phyloP scores from a whole-genome alignment of 1,284 basidiomycete genomes.

The Acaromyces ingoldii region DNA sequence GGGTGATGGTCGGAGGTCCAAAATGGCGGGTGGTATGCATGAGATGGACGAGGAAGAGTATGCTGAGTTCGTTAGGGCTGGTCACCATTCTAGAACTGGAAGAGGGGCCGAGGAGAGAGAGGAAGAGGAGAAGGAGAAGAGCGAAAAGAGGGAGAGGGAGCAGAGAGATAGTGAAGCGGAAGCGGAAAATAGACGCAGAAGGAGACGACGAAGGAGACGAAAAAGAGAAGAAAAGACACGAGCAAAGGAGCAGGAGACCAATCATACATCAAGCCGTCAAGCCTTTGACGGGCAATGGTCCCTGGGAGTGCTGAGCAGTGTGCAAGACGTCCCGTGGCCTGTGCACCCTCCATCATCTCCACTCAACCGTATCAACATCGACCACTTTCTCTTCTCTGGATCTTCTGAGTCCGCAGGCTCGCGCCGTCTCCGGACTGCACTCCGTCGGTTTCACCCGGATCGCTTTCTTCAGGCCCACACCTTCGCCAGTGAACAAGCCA shows the following conservation, averaged over 20 bases:
- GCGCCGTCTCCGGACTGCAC: background rate
- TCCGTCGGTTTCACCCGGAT: conserved; percentile 3
- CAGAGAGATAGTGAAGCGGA: conserved; percentile 6
- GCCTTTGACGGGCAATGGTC: background rate
- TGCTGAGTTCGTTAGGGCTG: conserved; percentile 4
- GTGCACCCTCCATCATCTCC: background rate
- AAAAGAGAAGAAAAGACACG: background rate
- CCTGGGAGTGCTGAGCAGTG: background rate
- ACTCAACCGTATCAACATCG: background rate
- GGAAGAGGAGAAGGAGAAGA: background rate
- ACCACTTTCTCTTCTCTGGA: conserved; percentile 4
- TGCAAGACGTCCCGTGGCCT: background rate
- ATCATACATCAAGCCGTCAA: no score
- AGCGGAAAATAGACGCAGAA: no score
- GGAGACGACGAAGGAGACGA: background rate
- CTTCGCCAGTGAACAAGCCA: background rate
- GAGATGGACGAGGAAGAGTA: conserved; percentile 7
- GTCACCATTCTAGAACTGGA: background rate
- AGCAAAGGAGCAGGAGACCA: background rate
- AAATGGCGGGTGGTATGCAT: background rate
- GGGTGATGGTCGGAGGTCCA: no score
- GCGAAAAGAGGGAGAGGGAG: background rate
- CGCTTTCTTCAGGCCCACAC: conserved; percentile 2
- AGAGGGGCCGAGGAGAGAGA: conserved; percentile 1
- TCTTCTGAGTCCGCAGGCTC: background rate